A percentile compares a stretch with the other conserved stretches of the same genome.
Evolutionary conservation across 441 rosid genomes (phyloP).

Genomic region (Populus tomentosa): DNA sequence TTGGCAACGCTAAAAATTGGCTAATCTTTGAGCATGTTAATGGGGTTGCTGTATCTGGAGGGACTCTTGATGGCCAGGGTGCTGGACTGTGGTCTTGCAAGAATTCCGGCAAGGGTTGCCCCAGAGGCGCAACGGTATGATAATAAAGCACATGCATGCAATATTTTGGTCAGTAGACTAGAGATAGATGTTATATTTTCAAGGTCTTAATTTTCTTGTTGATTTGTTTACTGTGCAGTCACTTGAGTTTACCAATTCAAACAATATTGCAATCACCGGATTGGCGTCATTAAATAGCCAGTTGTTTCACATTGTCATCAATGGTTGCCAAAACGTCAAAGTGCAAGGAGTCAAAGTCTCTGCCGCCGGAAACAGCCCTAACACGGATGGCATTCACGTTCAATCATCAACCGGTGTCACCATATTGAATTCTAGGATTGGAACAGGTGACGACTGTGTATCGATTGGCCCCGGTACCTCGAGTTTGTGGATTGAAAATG

Average conservation of each 20-base stretch:
- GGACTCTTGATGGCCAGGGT: no score
- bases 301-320: constrained; percentile 38
- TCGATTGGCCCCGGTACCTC: no score
- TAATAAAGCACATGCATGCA: not conserved
- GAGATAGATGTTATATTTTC: no score
- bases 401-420: constrained; percentile 28
- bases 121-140: constrained; percentile 58
- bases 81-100: no score
- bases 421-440: no score
- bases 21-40: no score
- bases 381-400: constrained; percentile 42
- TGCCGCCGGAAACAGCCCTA: constrained; percentile 37
- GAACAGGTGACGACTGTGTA: no score
- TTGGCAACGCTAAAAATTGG: no score
- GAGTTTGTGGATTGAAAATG: no score
- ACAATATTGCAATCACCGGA: constrained; percentile 47
- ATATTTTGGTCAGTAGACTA: no score
- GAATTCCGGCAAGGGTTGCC: constrained; percentile 33
- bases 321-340: constrained; percentile 38
- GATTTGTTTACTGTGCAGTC: no score
- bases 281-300: constrained; percentile 57
- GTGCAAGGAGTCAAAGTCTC: constrained; percentile 36
- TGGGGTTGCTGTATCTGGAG: no score
- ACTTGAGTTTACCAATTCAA: constrained; percentile 28
- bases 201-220: constrained; percentile 8